A percentile compares a stretch with the other conserved stretches of the same genome.
These are phyloP conservation scores for Aspergillus mulundensis DNA, from an alignment of 495 filamentous ascomycete species.

Conservation along the genomic window DNA sequence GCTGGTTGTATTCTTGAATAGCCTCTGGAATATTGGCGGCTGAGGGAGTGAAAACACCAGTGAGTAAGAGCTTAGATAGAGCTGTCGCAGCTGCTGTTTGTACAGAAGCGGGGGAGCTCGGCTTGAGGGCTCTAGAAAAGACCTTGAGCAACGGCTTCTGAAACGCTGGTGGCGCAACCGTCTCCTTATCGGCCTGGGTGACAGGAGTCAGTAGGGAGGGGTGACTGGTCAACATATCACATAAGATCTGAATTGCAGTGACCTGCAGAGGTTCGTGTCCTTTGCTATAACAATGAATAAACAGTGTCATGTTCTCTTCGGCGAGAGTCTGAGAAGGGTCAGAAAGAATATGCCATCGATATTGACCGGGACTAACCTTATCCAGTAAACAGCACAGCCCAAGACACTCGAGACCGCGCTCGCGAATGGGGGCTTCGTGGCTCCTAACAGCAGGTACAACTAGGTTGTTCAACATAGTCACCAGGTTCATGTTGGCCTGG, in stretches of 20 bases:
- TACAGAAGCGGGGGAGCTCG: constrained; percentile 62
- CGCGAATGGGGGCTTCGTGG: constrained; percentile 88
- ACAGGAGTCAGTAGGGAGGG: constrained; percentile 63
- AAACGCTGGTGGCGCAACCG: constrained; percentile 37
- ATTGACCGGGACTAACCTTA: constrained; percentile 46
- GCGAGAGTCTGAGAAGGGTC: constrained; percentile 60
- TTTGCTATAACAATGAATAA: constrained; percentile 93
- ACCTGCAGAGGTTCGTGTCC: constrained; percentile 86
- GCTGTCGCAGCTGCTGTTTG: constrained; percentile 80
- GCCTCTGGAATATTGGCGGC: constrained; percentile 35
- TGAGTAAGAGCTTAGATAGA: constrained; percentile 81
- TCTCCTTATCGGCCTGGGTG: constrained; percentile 39
- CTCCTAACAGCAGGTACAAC: constrained; percentile 91
- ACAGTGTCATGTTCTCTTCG: constrained; percentile 87
- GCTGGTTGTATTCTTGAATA: constrained; percentile 46
- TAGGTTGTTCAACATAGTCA: constrained; percentile 93
- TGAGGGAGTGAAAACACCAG: constrained; percentile 45
- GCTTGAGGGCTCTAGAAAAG: constrained; percentile 70
- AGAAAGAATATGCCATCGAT: background rate
- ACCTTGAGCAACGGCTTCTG: constrained; percentile 67
- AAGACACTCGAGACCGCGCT: constrained; percentile 82
- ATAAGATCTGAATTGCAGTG: constrained; percentile 86
- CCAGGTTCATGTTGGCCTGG: constrained; percentile 80
- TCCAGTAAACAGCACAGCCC: constrained; percentile 90
- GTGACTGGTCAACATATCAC: constrained; percentile 86